Conservation (phyloP, 2,329 filamentous ascomycete genomes). For the Tolypocladium amazonense region DNA sequence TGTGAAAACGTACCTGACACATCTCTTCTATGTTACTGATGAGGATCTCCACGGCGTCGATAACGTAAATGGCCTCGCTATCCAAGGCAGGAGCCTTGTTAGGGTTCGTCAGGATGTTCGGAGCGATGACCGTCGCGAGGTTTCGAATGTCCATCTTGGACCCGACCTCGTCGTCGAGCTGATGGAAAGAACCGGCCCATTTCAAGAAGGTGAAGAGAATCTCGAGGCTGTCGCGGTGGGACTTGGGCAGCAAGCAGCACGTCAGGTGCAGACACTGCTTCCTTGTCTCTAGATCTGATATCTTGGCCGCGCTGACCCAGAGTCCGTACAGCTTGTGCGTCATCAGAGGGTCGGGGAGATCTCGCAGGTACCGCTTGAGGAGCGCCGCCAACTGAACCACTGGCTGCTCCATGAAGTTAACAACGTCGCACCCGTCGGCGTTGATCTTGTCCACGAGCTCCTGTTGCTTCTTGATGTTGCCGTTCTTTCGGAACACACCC, state of each 20-base stretch:
- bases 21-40: constrained; percentile 93
- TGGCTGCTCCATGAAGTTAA: constrained; percentile 79
- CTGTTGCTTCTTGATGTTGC: constrained; percentile 89
- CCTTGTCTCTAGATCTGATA: constrained; percentile 69
- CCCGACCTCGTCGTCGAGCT: constrained; percentile 91
- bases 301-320: constrained; percentile 84
- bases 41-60: constrained; percentile 82
- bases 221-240: constrained; percentile 87
- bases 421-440: constrained; percentile 69
- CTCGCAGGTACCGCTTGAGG: constrained; percentile 87
- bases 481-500: constrained; percentile 97
- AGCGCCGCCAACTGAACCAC: constrained; percentile 91
- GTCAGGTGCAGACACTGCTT: constrained; percentile 80
- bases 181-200: constrained; percentile 95
- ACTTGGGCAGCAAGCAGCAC: constrained; percentile 86
- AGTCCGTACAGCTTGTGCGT: constrained; percentile 90
- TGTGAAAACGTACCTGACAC: constrained; percentile 66
- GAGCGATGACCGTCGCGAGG: constrained; percentile 91
- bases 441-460: constrained; percentile 83
- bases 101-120: constrained; percentile 77
- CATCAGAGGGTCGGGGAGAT: constrained; percentile 87
- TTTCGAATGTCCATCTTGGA: constrained; percentile 99
- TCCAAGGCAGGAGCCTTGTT: constrained; percentile 59
- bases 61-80: constrained; percentile 82
- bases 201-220: constrained; percentile 93